These are phyloP conservation scores for Beauveria sp. DNA, from an alignment of 2,329 filamentous ascomycete species.

Conservation along the genomic window DNA sequence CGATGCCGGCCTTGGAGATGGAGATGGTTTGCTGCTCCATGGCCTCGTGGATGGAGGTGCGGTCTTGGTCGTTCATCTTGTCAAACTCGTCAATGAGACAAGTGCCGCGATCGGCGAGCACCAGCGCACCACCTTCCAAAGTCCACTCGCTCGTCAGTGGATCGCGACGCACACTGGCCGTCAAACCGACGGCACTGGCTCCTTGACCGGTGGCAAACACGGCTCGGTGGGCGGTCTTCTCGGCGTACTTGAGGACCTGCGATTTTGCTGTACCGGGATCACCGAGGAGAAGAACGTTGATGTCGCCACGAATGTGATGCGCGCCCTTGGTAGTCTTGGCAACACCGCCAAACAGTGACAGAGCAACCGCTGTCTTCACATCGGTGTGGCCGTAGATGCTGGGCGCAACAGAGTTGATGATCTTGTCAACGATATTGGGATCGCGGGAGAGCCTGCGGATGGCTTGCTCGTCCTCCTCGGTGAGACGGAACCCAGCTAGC, in stretches of 20 bases:
- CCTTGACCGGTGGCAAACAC: conserved; percentile 98
- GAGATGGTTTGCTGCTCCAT: conserved; percentile 99
- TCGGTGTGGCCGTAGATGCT: conserved; percentile 96
- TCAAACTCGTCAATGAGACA: conserved; percentile 98
- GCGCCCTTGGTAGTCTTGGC: conserved; percentile 84
- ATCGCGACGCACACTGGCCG: conserved; percentile 90
- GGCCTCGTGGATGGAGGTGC: conserved; percentile 96
- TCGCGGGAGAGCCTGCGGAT: conserved; percentile 86
- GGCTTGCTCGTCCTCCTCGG: conserved; percentile 86
- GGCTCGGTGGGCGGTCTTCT: conserved; percentile 92
- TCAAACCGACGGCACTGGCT: conserved; percentile 94
- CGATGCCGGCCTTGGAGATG: conserved; percentile 96
- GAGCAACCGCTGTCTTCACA: conserved; percentile 91
- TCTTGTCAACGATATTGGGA: conserved; percentile 84
- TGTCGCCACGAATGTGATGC: conserved; percentile 90
- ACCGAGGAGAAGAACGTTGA: conserved; percentile 92
- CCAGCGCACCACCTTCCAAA: conserved; percentile 87
- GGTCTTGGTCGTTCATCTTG: conserved; percentile 99
- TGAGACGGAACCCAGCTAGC: conserved; percentile 90
- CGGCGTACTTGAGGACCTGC: conserved; percentile 92
- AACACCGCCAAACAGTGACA: conserved; percentile 92
- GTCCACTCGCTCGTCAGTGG: conserved; percentile 97
- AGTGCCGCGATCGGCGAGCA: conserved; percentile 88
- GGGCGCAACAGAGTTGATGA: conserved; percentile 87
- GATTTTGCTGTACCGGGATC: conserved; percentile 98